These are phyloP conservation scores for Mucor lusitanicus DNA, from an alignment of 371 early-diverging fungal genomes.

Conservation along the genomic window DNA sequence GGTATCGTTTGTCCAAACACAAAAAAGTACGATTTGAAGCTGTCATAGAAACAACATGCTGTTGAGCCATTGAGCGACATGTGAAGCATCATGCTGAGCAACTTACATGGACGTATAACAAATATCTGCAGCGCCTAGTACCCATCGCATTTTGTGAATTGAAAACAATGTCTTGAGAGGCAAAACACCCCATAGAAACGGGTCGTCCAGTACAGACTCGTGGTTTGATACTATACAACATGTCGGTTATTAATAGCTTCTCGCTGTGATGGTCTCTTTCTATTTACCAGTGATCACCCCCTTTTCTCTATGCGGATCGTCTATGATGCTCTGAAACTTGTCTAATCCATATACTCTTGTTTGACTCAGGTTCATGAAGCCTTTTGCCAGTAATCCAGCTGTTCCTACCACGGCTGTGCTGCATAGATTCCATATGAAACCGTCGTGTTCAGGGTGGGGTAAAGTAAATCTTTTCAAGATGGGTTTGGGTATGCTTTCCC, in stretches of 20 bases:
- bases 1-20: slow-evolving; percentile 82
- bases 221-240: slow-evolving; percentile 48
- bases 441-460: slow-evolving; percentile 21
- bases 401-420: slow-evolving; percentile 47
- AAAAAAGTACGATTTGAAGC: slow-evolving; percentile 69
- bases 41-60: slow-evolving; percentile 19
- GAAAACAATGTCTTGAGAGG: slow-evolving; percentile 55
- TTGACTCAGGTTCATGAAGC: slow-evolving; percentile 56
- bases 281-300: slow-evolving; percentile 68
- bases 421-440: slow-evolving; percentile 50
- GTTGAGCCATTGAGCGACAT: background rate
- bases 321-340: slow-evolving; percentile 54
- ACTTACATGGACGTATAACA: slow-evolving; percentile 73
- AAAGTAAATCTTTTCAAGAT: slow-evolving; percentile 28
- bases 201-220: slow-evolving; percentile 75
- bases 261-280: background rate
- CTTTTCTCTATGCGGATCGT: slow-evolving; percentile 57
- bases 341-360: slow-evolving; percentile 61
- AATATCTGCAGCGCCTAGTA: slow-evolving; percentile 85
- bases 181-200: slow-evolving; percentile 78
- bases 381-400: slow-evolving; percentile 50
- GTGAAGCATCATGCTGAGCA: too few species aligned
- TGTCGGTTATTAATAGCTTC: background rate
- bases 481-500: slow-evolving; percentile 36
- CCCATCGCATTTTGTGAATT: slow-evolving; percentile 72